Conservation (phyloP, 768 basidiomycete genomes). For the Rhodosporidiobolus sp. region DNA sequence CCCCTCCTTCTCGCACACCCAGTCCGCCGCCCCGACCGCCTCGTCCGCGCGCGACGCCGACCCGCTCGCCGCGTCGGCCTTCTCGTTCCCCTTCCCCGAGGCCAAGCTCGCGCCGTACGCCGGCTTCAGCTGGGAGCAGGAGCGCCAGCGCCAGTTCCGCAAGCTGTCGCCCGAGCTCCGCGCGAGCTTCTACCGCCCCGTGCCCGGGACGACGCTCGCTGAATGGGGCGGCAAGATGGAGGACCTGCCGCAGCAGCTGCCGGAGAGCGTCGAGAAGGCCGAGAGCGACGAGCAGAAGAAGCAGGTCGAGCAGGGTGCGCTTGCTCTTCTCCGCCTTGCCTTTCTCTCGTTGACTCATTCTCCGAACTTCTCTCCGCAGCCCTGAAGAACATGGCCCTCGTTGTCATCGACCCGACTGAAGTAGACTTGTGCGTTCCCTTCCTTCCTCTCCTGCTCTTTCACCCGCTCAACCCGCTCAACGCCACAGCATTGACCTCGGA, state of each 20-base stretch:
- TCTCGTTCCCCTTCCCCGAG: constrained; percentile 46
- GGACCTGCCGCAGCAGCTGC: constrained; percentile 61
- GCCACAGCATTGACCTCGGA: constrained; percentile 30
- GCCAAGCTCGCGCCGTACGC: constrained; percentile 42
- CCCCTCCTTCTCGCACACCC: constrained; percentile 48
- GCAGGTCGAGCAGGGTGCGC: constrained; percentile 21
- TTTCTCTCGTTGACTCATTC: neutral
- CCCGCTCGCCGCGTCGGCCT: neutral
- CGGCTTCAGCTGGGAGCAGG: constrained; percentile 60
- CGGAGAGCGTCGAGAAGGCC: constrained; percentile 52
- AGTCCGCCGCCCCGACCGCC: constrained; percentile 43
- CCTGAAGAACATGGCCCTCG: constrained; percentile 62
- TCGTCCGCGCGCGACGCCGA: too few relatives aligned
- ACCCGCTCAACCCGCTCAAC: neutral
- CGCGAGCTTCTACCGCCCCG: constrained; percentile 68
- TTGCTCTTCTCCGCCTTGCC: neutral
- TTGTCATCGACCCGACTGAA: constrained; percentile 66
- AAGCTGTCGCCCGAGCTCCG: constrained; percentile 62
- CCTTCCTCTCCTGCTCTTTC: neutral
- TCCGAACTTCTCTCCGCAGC: neutral
- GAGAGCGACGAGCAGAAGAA: constrained; percentile 51
- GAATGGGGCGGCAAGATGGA: constrained; percentile 59
- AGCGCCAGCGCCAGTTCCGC: constrained; percentile 60
- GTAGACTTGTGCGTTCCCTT: constrained; percentile 55
- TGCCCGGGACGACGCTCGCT: constrained; percentile 59